Base-by-base conservation (phyloP, 2,329 filamentous ascomycete species). In the Colletotrichum sojae region DNA sequence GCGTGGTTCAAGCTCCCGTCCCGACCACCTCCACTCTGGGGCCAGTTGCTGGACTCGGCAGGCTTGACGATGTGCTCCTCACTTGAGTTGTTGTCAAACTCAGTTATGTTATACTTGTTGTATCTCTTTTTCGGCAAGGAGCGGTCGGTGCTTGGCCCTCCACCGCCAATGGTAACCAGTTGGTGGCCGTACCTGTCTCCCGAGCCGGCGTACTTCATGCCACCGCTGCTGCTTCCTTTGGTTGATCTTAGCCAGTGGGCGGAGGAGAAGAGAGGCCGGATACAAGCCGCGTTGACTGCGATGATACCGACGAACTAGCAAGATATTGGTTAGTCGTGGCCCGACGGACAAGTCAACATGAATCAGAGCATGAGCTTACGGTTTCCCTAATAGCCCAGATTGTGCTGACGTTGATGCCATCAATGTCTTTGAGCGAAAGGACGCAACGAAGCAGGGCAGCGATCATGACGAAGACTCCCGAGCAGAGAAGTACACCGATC, bases 371-470 rank as follows among this genome's bases (percentile, higher is more conserved):
- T 25, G 48, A 25, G 31, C 73, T 49, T 73, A 81, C 79, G 3
- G 80, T 82, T 72, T 84, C 83, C 52, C 83, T 77, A 16, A 82
- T 81, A 13, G 79, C 80, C 82, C 82, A 83, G 20, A 83, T 81
- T 0, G 80, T 82, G 25, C 78, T 78, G 2, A 76, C 71, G 65
- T 82, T 81, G 73, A 83, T 80, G 16, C 75, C 76, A 18, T 79
- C 54, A 45, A 81, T 78, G 27, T 78, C 74, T 27, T 75, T 69
- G 0, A 84, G 74, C 13, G 78, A 81, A 5, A 81, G 70, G 43
- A 82, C 69, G 62, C 80, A 83, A n/a, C 82, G 81, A 43, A 84
- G 74, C 0, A 84, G 69, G 1, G 82, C 79, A 22, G 81, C 81
- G 8, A 79, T 71, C 68, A 84, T 82, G 63, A 83, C 78, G 67